These are phyloP conservation scores for Talinum fruticosum DNA, from an alignment of 148 eudicot species.

Conservation along the genomic window DNA sequence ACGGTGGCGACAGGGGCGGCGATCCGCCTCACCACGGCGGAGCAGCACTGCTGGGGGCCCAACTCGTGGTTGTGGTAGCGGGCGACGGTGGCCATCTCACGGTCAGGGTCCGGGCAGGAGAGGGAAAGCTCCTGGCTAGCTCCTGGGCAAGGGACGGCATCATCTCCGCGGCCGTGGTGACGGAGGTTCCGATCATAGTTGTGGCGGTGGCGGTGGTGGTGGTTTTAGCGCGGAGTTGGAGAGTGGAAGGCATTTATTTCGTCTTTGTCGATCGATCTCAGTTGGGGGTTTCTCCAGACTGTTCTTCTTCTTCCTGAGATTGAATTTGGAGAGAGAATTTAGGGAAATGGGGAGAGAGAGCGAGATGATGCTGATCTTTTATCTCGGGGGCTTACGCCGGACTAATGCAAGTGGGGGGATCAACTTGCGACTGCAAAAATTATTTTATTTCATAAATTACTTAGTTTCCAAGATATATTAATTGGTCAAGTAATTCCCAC, in stretches of 20 bases:
- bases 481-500: not conserved
- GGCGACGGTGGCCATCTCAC: constrained; percentile 29
- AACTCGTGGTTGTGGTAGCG: constrained; percentile 50
- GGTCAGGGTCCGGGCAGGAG: constrained; percentile 30
- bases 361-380: not conserved
- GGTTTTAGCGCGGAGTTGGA: constrained; percentile 35
- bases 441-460: not conserved
- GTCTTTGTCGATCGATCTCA: too few relatives aligned
- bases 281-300: too few relatives aligned
- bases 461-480: not conserved
- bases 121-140: constrained; percentile 26
- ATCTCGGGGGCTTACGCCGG: constrained; percentile 13
- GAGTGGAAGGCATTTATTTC: constrained; percentile 51
- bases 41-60: constrained; percentile 53
- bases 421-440: constrained; percentile 27
- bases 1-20: constrained; percentile 48
- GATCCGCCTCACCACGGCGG: constrained; percentile 48
- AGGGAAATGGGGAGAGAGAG: not conserved
- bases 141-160: constrained; percentile 27
- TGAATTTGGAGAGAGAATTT: not conserved
- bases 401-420: constrained; percentile 34
- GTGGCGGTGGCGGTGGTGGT: constrained; percentile 22
- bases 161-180: constrained; percentile 27
- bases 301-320: too few relatives aligned
- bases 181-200: too few relatives aligned